A percentile compares a stretch with the other conserved stretches of the same genome.
Conservation (phyloP, 83 land plant genomes). For the Larix sibirica region DNA sequence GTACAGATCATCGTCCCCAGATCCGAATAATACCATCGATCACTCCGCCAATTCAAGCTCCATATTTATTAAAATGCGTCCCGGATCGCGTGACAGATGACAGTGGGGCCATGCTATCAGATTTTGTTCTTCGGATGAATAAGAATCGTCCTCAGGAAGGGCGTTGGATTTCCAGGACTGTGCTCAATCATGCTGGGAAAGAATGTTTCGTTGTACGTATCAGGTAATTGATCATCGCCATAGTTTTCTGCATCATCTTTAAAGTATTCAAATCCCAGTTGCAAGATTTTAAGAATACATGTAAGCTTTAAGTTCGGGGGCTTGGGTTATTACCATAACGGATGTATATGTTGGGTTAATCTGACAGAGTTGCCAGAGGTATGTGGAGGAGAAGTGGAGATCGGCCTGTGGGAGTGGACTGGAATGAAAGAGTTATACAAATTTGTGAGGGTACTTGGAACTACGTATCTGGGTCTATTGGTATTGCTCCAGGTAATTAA, state of each 20-base stretch:
- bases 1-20: constrained; percentile 7
- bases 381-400: constrained; percentile 84
- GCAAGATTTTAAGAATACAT: too few relatives aligned
- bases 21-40: constrained; percentile 50
- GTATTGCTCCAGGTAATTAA: constrained; percentile 72
- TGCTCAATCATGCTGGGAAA: constrained; percentile 80
- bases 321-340: too few relatives aligned
- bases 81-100: constrained; percentile 97
- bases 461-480: constrained; percentile 71
- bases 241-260: too few relatives aligned
- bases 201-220: constrained; percentile 90
- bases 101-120: constrained; percentile 86
- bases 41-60: constrained; percentile 90
- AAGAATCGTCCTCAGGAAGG: constrained; percentile 82
- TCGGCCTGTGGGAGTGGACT: constrained; percentile 70
- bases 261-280: too few relatives aligned
- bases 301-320: too few relatives aligned
- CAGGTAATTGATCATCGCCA: constrained; percentile 15
- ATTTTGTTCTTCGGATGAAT: constrained; percentile 67
- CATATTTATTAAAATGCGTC: constrained; percentile 82
- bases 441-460: constrained; percentile 85
- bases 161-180: constrained; percentile 90
- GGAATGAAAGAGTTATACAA: constrained; percentile 81
- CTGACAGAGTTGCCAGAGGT: constrained; percentile 70
- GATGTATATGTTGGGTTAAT: not conserved